Evolutionary conservation across 495 filamentous ascomycete species (phyloP).

Genomic region (Extremus antarcticus): DNA sequence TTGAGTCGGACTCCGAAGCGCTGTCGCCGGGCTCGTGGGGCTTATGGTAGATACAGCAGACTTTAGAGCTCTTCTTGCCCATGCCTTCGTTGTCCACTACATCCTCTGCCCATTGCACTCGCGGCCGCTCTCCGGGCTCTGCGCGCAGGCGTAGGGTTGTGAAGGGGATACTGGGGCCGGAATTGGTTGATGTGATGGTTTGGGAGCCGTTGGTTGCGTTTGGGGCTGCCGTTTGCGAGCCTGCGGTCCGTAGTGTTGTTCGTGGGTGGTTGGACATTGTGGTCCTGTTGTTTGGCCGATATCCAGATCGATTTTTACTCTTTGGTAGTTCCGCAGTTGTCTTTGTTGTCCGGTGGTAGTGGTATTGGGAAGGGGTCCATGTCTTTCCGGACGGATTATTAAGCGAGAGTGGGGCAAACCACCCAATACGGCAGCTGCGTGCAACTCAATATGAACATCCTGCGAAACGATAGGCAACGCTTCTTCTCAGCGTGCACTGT

Average conservation of each 20-base stretch:
- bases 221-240: not conserved
- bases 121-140: slow-evolving; percentile 20
- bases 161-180: slow-evolving; percentile 3
- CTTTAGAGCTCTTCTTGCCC: slow-evolving; percentile 92
- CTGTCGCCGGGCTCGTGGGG: slow-evolving; percentile 64
- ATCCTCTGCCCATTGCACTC: slow-evolving; percentile 82
- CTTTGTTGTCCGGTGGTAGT: no score
- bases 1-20: slow-evolving; percentile 62
- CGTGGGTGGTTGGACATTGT: not conserved
- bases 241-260: not conserved
- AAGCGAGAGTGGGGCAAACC: no score
- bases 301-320: no score
- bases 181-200: slow-evolving; percentile 4
- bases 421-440: no score
- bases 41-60: slow-evolving; percentile 97
- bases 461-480: no score
- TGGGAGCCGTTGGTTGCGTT: slow-evolving; percentile 2
- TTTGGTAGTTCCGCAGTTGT: no score
- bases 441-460: no score
- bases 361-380: no score
- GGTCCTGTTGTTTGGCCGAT: no score
- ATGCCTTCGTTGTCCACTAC: slow-evolving; percentile 95
- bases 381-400: no score
- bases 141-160: slow-evolving; percentile 28
- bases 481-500: no score